Evolutionary conservation across 2,329 filamentous ascomycete genomes (phyloP).

Genomic region (Aspergillus fumigatiaffinis): DNA sequence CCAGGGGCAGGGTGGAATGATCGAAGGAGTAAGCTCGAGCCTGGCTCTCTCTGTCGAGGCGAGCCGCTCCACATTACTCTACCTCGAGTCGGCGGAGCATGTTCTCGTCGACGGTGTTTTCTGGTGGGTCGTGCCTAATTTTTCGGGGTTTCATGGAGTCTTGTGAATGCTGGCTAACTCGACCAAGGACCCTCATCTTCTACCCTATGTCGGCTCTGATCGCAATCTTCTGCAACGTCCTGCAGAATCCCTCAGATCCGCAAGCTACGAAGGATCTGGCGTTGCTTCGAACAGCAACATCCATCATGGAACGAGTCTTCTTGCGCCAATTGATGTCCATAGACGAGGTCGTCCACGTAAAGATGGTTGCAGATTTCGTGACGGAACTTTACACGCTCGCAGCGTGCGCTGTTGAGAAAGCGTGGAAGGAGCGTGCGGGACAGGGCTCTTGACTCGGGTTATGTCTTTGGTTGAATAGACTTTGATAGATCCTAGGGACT

Average conservation of each 20-base stretch:
- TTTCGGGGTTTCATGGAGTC: not conserved
- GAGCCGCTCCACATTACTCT: constrained; percentile 53
- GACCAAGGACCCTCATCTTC: constrained; percentile 50
- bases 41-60: constrained; percentile 53
- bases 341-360: constrained; percentile 40
- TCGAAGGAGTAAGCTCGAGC: constrained; percentile 51
- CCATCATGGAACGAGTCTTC: constrained; percentile 42
- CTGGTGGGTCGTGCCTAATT: constrained; percentile 37
- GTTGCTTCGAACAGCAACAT: constrained; percentile 42
- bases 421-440: constrained; percentile 26
- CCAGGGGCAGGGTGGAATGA: constrained; percentile 30
- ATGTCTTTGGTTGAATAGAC: not conserved
- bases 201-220: constrained; percentile 55
- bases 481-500: not conserved
- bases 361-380: constrained; percentile 43
- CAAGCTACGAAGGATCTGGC: constrained; percentile 46
- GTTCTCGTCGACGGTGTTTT: constrained; percentile 47
- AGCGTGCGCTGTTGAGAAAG: constrained; percentile 42
- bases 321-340: constrained; percentile 24
- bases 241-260: constrained; percentile 46
- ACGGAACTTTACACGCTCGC: constrained; percentile 44
- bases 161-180: not conserved
- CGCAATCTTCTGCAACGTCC: constrained; percentile 53
- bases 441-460: not conserved
- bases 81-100: constrained; percentile 42